Percentiles rank a stretch among this genome's conserved stretches.
Conservation (phyloP, 192 early-diverging fungal genomes). For the Diversispora epigaea region DNA sequence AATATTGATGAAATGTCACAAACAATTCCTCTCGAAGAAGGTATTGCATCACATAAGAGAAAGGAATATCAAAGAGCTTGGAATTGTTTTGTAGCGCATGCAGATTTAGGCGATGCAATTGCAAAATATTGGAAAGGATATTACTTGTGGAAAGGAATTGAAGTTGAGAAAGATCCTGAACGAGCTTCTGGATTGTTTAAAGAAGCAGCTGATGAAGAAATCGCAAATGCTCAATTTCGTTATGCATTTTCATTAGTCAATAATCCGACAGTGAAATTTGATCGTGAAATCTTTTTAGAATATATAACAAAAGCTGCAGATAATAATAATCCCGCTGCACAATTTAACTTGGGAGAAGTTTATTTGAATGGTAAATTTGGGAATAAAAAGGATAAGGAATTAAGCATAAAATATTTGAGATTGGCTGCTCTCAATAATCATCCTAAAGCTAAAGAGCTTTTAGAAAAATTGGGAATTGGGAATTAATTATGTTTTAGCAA, state of each 20-base stretch:
- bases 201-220: not conserved
- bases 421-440: not conserved
- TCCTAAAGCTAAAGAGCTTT: not conserved
- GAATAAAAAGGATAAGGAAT: no score
- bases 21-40: not conserved
- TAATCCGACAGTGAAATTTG: not conserved
- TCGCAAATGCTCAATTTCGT: not conserved
- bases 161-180: not conserved
- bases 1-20: not conserved
- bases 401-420: not conserved
- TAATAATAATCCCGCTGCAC: no score
- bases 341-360: no score
- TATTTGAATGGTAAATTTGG: no score
- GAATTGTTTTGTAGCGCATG: not conserved
- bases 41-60: not conserved
- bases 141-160: not conserved
- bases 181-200: not conserved
- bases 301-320: no score
- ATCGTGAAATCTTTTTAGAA: no score
- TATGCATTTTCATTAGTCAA: not conserved
- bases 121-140: not conserved
- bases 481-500: no score
- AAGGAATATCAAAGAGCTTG: not conserved
- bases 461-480: not conserved
- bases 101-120: not conserved